Evolutionary conservation across 1,139 yeast species (phyloP).

Genomic region (Candida pseudoviswanathii): DNA sequence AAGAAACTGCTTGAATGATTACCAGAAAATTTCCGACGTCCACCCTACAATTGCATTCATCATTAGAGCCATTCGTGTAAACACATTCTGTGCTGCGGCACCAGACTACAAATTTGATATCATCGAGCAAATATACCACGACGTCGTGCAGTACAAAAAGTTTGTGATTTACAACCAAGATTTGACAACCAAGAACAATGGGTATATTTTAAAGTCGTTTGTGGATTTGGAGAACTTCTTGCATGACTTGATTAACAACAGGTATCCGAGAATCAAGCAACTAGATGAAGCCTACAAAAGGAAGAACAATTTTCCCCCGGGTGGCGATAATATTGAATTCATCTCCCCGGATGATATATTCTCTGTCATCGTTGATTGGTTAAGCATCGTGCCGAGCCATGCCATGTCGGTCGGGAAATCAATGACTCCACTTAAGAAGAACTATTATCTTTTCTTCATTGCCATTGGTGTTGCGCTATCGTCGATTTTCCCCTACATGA

Average conservation of each 20-base stretch:
- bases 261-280: slow-evolving; percentile 28
- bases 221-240: slow-evolving; percentile 36
- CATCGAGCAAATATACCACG: slow-evolving; percentile 27
- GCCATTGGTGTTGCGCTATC: slow-evolving; percentile 38
- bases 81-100: slow-evolving; percentile 26
- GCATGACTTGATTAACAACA: slow-evolving; percentile 26
- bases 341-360: slow-evolving; percentile 22
- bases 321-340: neutral
- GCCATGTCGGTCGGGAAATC: slow-evolving; percentile 31
- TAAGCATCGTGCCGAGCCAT: slow-evolving; percentile 38
- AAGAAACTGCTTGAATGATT: slow-evolving; percentile 28
- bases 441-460: slow-evolving; percentile 35
- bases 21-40: slow-evolving; percentile 22
- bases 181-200: slow-evolving; percentile 16
- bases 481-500: slow-evolving; percentile 36
- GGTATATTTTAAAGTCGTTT: slow-evolving; percentile 17
- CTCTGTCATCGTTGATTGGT: slow-evolving; percentile 37
- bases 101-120: slow-evolving; percentile 41
- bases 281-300: slow-evolving; percentile 28
- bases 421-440: slow-evolving; percentile 33
- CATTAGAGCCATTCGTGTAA: slow-evolving; percentile 29
- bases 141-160: slow-evolving; percentile 25
- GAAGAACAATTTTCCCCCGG: neutral
- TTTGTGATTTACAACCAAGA: slow-evolving; percentile 21
- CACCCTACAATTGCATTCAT: slow-evolving; percentile 29